A percentile compares a stretch with the other conserved stretches of the same genome.
Conservation (phyloP, 164 flowering plant species). For the Stephania japonica region DNA sequence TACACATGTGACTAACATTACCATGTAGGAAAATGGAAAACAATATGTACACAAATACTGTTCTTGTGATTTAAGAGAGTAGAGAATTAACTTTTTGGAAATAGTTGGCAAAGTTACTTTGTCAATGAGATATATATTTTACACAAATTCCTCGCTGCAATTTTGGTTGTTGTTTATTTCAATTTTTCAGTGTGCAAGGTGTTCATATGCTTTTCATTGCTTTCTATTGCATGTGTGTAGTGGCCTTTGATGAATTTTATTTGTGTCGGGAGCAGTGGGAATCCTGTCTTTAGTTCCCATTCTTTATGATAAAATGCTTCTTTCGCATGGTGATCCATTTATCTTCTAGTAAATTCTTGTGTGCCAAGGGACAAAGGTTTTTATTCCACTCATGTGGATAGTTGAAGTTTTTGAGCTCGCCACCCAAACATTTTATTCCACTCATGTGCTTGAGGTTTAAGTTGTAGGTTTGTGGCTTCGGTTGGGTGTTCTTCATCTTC, state of each 20-base stretch:
- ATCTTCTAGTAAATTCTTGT: no score
- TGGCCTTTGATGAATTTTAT: background rate
- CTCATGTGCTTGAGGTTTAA: no score
- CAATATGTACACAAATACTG: background rate
- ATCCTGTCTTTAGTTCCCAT: background rate
- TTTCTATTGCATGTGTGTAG: background rate
- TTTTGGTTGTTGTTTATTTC: background rate
- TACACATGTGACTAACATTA: background rate
- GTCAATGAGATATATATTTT: background rate
- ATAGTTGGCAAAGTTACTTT: background rate
- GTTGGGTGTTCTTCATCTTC: no score
- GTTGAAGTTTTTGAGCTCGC: no score
- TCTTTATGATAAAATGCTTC: no score
- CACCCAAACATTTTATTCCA: no score
- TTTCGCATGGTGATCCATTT: no score
- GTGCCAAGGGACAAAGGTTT: no score
- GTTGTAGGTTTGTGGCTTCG: no score
- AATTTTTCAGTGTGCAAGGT: background rate
- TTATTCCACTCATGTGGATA: no score
- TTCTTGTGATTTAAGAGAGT: background rate
- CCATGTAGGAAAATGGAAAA: no score
- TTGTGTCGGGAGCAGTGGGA: background rate
- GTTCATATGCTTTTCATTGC: background rate
- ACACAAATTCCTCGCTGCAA: background rate
- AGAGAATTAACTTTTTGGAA: background rate